These are phyloP conservation scores for Salix koriyanagi DNA, from an alignment of 345 rosid species.

Conservation along the genomic window DNA sequence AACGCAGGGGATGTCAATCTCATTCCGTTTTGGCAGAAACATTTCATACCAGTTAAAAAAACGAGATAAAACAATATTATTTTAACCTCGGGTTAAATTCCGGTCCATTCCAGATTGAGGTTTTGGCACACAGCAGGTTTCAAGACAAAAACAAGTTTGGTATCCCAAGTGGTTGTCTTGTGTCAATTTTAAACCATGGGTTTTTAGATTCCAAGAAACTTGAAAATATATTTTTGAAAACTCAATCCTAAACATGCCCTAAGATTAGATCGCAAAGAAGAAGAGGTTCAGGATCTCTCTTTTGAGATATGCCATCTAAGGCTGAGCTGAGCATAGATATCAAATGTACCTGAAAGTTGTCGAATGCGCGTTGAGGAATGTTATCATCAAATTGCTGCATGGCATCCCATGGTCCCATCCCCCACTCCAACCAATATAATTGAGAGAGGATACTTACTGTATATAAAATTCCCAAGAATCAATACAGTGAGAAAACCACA, in stretches of 20 bases:
- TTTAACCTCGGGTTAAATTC: too few relatives aligned
- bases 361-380: slow-evolving; percentile 80
- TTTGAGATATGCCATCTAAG: background rate
- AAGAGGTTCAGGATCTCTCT: background rate
- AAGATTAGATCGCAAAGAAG: background rate
- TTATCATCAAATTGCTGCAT: slow-evolving; percentile 88
- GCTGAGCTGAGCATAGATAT: background rate
- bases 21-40: too few relatives aligned
- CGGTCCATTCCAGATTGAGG: background rate
- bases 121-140: background rate
- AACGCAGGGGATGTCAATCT: background rate
- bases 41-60: accelerated
- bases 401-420: slow-evolving; percentile 97
- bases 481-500: slow-evolving; percentile 12
- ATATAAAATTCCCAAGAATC: slow-evolving; percentile 12
- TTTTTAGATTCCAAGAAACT: background rate
- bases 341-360: slow-evolving; percentile 78
- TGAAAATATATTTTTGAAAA: background rate
- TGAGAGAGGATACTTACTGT: slow-evolving; percentile 79
- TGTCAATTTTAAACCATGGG: background rate
- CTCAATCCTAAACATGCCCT: background rate
- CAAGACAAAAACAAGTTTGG: background rate
- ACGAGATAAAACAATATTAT: too few relatives aligned
- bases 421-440: slow-evolving; percentile 92
- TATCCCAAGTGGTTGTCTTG: background rate